phyloP scores from a whole-genome alignment of 495 filamentous ascomycete species.

The Patellaria atrata region DNA sequence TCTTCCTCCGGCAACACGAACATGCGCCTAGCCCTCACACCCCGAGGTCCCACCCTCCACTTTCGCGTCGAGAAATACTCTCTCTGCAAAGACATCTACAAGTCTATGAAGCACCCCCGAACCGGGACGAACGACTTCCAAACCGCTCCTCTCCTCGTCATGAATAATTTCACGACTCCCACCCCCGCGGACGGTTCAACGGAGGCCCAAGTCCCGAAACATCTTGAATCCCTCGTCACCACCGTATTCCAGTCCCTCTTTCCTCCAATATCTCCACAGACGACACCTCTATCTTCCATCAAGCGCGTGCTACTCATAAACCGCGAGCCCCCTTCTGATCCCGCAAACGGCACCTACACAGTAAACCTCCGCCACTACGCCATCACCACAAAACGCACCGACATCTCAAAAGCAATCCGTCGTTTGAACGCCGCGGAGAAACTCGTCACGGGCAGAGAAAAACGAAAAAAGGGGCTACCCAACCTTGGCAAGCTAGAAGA shows the following conservation, averaged over 20 bases:
- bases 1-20: constrained; percentile 85
- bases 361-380: constrained; percentile 88
- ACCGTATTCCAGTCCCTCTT: constrained; percentile 95
- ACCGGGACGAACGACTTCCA: constrained; percentile 70
- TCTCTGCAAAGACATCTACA: constrained; percentile 76
- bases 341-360: constrained; percentile 44
- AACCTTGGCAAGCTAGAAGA: constrained; percentile 84
- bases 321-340: constrained; percentile 40
- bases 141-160: constrained; percentile 77
- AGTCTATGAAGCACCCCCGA: constrained; percentile 64
- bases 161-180: constrained; percentile 87
- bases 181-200: constrained; percentile 35
- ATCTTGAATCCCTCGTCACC: constrained; percentile 85
- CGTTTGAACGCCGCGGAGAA: constrained; percentile 82
- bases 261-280: constrained; percentile 86
- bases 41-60: constrained; percentile 81
- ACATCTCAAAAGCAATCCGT: constrained; percentile 66
- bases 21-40: constrained; percentile 74
- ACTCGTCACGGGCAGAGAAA: constrained; percentile 43
- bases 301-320: constrained; percentile 81
- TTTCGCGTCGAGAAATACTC: constrained; percentile 96
- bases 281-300: constrained; percentile 74
- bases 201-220: constrained; percentile 44
- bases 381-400: constrained; percentile 76
- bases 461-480: constrained; percentile 54